Percentiles rank a stretch among this genome's conserved stretches.
Conservation (phyloP, 352 stramenopile species). For the Phytophthora fragariae region DNA sequence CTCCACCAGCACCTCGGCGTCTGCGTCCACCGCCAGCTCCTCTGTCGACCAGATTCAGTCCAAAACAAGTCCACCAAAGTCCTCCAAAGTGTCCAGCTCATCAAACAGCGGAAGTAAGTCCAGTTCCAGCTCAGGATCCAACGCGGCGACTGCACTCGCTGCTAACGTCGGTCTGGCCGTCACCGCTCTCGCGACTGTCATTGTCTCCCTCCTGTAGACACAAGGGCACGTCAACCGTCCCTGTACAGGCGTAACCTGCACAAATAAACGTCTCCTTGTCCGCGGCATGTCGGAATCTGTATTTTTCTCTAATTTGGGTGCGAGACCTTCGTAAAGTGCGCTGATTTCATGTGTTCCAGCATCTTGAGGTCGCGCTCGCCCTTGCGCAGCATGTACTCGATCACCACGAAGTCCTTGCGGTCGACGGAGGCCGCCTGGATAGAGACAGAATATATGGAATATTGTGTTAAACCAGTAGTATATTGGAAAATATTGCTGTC, state of each 20-base stretch:
- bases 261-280: neutral
- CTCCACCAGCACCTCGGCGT: conserved; percentile 2
- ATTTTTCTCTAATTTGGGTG: conserved; percentile 22
- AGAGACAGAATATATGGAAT: neutral
- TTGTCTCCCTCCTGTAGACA: neutral
- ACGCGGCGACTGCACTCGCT: neutral
- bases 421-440: conserved; percentile 58
- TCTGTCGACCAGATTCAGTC: conserved; percentile 6
- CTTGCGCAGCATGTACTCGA: conserved; percentile 89
- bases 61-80: neutral
- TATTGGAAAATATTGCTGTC: neutral
- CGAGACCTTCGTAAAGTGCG: conserved; percentile 56
- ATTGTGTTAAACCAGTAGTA: conserved; percentile 1
- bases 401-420: conserved; percentile 80
- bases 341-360: conserved; percentile 72
- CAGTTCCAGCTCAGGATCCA: conserved; percentile 15
- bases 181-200: conserved; percentile 10
- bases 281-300: neutral
- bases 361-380: conserved; percentile 87
- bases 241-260: neutral
- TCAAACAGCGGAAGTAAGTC: neutral
- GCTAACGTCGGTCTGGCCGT: neutral
- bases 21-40: conserved; percentile 7
- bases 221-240: neutral
- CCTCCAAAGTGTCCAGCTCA: conserved; percentile 10